These are phyloP conservation scores for Pouteria glomerata DNA, from an alignment of 148 eudicot species.

Conservation along the genomic window DNA sequence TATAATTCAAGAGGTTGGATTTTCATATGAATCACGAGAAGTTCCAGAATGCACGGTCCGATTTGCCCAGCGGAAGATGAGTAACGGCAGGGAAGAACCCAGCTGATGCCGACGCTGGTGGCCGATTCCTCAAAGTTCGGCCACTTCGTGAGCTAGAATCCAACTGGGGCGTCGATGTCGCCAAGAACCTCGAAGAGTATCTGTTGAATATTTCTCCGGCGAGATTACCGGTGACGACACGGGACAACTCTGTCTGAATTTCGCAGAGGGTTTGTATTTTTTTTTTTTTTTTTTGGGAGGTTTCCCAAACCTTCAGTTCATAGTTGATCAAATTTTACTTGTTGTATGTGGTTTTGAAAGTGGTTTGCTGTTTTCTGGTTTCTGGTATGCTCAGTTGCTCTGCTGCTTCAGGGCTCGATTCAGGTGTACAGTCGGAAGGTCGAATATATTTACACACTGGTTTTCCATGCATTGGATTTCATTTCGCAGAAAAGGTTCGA, in stretches of 20 bases:
- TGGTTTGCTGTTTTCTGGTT: neutral
- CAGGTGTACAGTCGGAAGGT: constrained; percentile 93
- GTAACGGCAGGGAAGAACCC: constrained; percentile 26
- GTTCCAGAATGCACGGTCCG: constrained; percentile 6
- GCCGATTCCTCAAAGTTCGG: constrained; percentile 45
- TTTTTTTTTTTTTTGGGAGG: constrained; percentile 3
- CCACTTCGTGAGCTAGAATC: constrained; percentile 77
- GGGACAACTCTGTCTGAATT: constrained; percentile 54
- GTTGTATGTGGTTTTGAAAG: neutral
- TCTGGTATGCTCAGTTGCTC: constrained; percentile 83
- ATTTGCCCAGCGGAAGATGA: constrained; percentile 23
- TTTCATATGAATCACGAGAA: constrained; percentile 1
- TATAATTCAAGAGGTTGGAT: neutral
- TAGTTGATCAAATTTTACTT: no score
- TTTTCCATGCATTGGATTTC: constrained; percentile 74
- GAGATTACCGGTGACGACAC: constrained; percentile 44
- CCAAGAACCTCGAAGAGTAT: constrained; percentile 74
- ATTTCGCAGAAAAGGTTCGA: constrained; percentile 64
- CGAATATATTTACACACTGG: constrained; percentile 85
- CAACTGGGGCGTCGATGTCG: constrained; percentile 86
- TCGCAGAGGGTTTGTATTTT: constrained; percentile 64
- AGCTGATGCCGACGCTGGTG: no score
- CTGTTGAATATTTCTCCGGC: constrained; percentile 81
- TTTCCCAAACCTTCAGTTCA: no score
- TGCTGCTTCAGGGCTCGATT: constrained; percentile 80